Evolutionary conservation across 2,329 filamentous ascomycete species (phyloP).

Genomic region (Sphaerostilbella broomeana): DNA sequence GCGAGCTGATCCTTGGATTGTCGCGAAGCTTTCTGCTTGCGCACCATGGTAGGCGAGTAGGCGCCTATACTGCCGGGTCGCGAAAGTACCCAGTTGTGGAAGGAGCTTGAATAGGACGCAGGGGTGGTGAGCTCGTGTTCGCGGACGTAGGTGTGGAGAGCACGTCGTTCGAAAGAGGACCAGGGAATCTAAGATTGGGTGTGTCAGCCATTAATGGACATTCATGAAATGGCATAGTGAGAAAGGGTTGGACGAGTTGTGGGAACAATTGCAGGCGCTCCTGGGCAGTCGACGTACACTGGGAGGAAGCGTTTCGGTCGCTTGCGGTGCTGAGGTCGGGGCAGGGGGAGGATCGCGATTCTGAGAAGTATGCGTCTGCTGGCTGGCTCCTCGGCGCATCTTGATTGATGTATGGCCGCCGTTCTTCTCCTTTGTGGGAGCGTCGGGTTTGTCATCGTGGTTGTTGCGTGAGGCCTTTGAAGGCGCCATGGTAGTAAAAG

Average conservation of each 20-base stretch:
- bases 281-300: constrained; percentile 27
- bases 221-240: constrained; percentile 6
- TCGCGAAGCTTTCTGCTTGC: constrained; percentile 55
- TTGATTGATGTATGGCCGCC: constrained; percentile 43
- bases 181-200: constrained; percentile 49
- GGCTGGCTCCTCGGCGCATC: constrained; percentile 49
- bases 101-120: constrained; percentile 59
- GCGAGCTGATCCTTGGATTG: constrained; percentile 69
- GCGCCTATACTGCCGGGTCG: constrained; percentile 59
- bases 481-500: constrained; percentile 34
- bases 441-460: constrained; percentile 42
- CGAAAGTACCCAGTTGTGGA: constrained; percentile 55
- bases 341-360: constrained; percentile 37
- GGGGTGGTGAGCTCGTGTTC: constrained; percentile 66
- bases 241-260: too few species aligned
- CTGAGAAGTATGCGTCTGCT: constrained; percentile 42
- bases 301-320: constrained; percentile 26
- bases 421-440: constrained; percentile 39
- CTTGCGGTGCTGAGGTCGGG: constrained; percentile 26
- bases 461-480: constrained; percentile 40
- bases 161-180: constrained; percentile 58
- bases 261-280: too few species aligned
- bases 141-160: constrained; percentile 70
- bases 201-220: neutral
- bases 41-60: constrained; percentile 69